Percentiles rank a stretch among this genome's conserved stretches.
These are phyloP conservation scores for Spergularia bocconei DNA, from an alignment of 148 eudicot species.

Conservation along the genomic window DNA sequence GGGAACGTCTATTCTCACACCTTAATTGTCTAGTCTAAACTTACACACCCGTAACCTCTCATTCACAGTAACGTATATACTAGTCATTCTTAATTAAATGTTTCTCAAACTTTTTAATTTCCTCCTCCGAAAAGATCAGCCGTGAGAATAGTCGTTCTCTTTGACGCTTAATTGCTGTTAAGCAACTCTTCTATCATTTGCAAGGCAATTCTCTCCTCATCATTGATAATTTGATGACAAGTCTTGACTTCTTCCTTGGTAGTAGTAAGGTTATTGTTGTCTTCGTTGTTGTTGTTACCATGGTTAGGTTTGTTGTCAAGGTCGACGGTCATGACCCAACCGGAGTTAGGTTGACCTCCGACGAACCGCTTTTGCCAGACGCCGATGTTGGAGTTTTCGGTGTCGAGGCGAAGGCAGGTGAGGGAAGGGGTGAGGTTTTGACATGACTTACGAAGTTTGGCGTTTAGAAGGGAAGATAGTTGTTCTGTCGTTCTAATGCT, in stretches of 20 bases:
- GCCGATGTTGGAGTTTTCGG: conserved; percentile 46
- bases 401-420: conserved; percentile 55
- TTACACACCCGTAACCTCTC: too few species aligned
- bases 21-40: too few species aligned
- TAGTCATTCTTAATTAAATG: too few species aligned
- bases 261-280: background rate
- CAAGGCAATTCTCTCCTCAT: conserved; percentile 57
- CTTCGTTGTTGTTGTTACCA: background rate
- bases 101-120: too few species aligned
- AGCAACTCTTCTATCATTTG: conserved; percentile 72
- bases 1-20: too few species aligned
- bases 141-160: too few species aligned
- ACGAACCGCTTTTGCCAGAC: conserved; percentile 53
- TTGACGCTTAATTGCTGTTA: conserved; percentile 22
- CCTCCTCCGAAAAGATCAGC: too few species aligned
- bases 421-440: conserved; percentile 42
- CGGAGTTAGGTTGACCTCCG: conserved; percentile 36
- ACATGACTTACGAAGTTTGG: conserved; percentile 43
- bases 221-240: conserved; percentile 36
- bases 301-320: conserved; percentile 21
- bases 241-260: conserved; percentile 10
- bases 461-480: conserved; percentile 27
- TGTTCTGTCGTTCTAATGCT: conserved; percentile 10
- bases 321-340: conserved; percentile 56
- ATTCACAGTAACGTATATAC: too few species aligned